Base-by-base conservation (phyloP, 495 filamentous ascomycete species). In the Penicillium argentinense region DNA sequence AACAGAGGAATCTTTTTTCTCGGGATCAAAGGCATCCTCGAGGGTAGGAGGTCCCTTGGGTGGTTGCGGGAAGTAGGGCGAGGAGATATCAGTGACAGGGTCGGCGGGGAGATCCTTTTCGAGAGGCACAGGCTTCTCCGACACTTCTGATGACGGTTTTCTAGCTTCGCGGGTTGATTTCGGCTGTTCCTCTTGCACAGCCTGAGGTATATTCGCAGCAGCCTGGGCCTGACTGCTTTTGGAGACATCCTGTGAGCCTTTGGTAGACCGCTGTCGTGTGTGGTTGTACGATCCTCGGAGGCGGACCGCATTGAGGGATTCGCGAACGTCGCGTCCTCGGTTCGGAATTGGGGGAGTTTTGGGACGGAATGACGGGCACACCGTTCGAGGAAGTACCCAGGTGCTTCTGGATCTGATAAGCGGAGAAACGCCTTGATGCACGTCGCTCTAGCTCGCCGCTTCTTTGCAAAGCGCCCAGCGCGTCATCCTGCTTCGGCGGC, bases 321-420 rank as follows among this genome's bases (percentile, higher is more conserved):
- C 93, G 40, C 89, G 80, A 18, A 86, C 82, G 65, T 98, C 93
- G 34, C 87, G 80, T 6, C 89, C 90, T 29, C 93, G 81, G 56
- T 96, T 96, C 3, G 91, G 91, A 44, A 93, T 78, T 2, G 92
- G 89, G n/a, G 21, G 87, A 87, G 36, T 87, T 92, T 54, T 96
- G 91, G 8, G 85, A 71, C 25, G 92, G 89, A 6, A 96, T 73
- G 69, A 95, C 87, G 4, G 90, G 89, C 5, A 97, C 82, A 13
- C 87, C 90, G 62, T 84, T 88, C 11, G 87, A 76, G 24, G 85
- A 85, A 18, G 83, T 78, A 2, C 92, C 93, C 3, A 97, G 76
- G 48, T 95, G 89, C 56, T 95, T 97, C 17, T 88, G 88, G 36
- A 97, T 91, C 56, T 97, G 95, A 67, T 97, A 98, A 29, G 86